Base-by-base conservation (phyloP, 2,329 filamentous ascomycete species). In the Apiospora saccharicola region DNA sequence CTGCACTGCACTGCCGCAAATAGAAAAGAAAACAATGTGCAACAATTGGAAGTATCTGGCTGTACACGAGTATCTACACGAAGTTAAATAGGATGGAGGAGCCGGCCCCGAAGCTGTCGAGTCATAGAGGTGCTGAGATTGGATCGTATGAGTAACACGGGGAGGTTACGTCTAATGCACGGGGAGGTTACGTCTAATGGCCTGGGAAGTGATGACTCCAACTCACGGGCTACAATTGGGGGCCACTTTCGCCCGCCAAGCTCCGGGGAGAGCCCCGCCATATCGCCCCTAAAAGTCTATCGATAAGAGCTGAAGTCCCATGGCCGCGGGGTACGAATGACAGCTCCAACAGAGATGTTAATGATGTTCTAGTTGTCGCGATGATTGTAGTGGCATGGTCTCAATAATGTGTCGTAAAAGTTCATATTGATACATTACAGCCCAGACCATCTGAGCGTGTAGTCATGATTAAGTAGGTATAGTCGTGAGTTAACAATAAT, bases 101-200 rank as follows among this genome's bases (percentile, higher is more conserved):
- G 22, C 57, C 57, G 51, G 51, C 12, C 57, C 19, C 34, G 57
- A 64, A 64, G 30, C 57, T 41, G 57, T 64, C 57, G 57, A 64
- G 57, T 64, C 57, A 64, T 64, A 41, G 57, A 64, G 57, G 57
- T 19, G 16, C 19, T n/a, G 57, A 10, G 12, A n/a, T 41, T 34
- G 57, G 57, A 24, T 64, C 57, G 57, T 64, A 64, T 64, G 57
- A 64, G 34, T 64, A 64, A 64, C 57, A 64, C 57, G 53, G 53
- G 26, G 53, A 57, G 53, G 30, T 22, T 34, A 34, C 51, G 57
- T 19, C 22, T 37, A 64, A 53, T 53, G 51, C 30, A 10, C 30
- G n/a, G n/a, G n/a, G n/a, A n/a, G n/a, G n/a, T n/a, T 37, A 46
- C 44, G 44, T 46, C 44, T 46, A 16, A 46, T n/a, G 26, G 53